These are phyloP conservation scores for Colletotrichum sp. DNA, from an alignment of 2,329 filamentous ascomycete species.

Conservation along the genomic window DNA sequence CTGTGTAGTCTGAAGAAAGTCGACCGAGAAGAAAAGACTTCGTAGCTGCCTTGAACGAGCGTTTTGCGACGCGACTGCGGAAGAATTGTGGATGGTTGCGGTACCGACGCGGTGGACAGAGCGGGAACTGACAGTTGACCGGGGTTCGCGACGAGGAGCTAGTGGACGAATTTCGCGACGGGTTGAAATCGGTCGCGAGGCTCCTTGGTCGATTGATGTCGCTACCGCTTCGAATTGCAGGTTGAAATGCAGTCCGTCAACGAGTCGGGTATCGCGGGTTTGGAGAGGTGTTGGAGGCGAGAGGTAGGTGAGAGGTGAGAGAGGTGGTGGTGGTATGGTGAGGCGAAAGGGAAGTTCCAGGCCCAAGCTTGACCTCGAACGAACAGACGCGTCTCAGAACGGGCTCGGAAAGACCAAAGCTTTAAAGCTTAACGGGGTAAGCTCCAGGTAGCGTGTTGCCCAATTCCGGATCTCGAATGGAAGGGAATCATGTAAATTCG, in stretches of 20 bases:
- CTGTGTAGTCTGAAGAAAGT: not conserved
- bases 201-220: not conserved
- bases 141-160: slow-evolving; percentile 5
- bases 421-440: slow-evolving; percentile 2
- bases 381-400: slow-evolving; percentile 19
- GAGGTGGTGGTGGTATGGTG: not conserved
- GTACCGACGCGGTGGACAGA: slow-evolving; percentile 9
- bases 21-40: not conserved
- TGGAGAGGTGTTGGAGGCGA: not conserved
- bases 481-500: not conserved
- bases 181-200: not conserved
- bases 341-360: not conserved
- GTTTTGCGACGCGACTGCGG: not conserved
- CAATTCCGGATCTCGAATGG: not conserved
- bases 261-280: not conserved
- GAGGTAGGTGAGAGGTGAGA: not conserved
- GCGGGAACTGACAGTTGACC: not conserved
- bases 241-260: not conserved
- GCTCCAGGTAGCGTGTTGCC: not conserved
- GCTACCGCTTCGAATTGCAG: not conserved
- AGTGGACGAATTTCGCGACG: not conserved
- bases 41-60: not conserved
- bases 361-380: not conserved
- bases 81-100: not conserved
- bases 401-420: slow-evolving; percentile 9